A percentile compares a stretch with the other conserved stretches of the same genome.
phyloP scores from a whole-genome alignment of 1,139 yeast genomes.

The Magnusiomyces ingens region DNA sequence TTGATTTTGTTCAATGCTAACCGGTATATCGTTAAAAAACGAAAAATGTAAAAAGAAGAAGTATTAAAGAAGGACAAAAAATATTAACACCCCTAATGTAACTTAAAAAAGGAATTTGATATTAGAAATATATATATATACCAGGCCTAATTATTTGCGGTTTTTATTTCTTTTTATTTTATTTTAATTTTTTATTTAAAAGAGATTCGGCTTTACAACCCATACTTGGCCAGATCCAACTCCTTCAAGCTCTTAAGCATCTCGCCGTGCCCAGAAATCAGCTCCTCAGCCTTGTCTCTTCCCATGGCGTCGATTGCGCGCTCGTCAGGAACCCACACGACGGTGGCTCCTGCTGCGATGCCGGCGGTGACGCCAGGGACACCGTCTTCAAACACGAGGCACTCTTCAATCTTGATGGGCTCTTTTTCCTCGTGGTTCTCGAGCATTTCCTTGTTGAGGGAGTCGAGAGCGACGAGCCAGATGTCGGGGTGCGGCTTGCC shows the following conservation, averaged over 20 bases:
- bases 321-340: constrained; percentile 87
- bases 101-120: too few relatives aligned
- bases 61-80: background rate
- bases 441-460: constrained; percentile 46
- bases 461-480: constrained; percentile 73
- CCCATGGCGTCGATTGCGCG: constrained; percentile 52
- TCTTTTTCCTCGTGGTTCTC: constrained; percentile 1
- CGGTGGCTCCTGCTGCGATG: constrained; percentile 72
- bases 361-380: constrained; percentile 85
- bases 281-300: constrained; percentile 36
- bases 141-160: too few relatives aligned
- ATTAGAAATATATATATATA: too few relatives aligned
- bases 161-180: too few relatives aligned
- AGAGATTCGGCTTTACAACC: background rate
- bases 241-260: constrained; percentile 46
- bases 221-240: constrained; percentile 49
- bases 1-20: too few relatives aligned
- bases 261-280: constrained; percentile 52
- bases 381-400: constrained; percentile 91
- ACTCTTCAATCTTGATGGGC: constrained; percentile 62
- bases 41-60: too few relatives aligned
- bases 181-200: too few relatives aligned
- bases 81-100: background rate
- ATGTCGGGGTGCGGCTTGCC: constrained; percentile 95
- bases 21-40: too few relatives aligned